Percentiles rank a stretch among this genome's conserved stretches.
Conservation (phyloP, 192 early-diverging fungal genomes). For the Chytriomyces sp. region DNA sequence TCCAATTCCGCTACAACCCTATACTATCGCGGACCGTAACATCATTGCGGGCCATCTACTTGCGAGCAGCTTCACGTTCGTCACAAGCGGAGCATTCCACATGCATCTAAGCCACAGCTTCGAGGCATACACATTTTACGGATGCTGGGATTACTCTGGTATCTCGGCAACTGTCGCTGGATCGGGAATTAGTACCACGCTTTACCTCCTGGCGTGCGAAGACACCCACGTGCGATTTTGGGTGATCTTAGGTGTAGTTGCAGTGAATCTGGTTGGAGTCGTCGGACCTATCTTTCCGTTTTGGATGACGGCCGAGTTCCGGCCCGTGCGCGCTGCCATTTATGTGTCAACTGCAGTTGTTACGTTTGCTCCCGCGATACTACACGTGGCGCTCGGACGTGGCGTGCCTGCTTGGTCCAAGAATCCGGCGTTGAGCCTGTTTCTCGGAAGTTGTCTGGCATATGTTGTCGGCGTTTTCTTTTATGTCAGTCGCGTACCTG, state of each 20-base stretch:
- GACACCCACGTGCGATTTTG: not conserved
- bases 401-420: not conserved
- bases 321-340: not conserved
- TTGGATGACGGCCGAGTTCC: conserved; percentile 19
- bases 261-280: conserved; percentile 30
- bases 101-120: conserved; percentile 34
- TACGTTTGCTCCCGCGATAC: not conserved
- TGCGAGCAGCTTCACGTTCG: conserved; percentile 19
- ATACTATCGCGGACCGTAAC: conserved; percentile 10
- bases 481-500: conserved; percentile 33
- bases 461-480: conserved; percentile 31
- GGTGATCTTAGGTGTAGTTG: not conserved
- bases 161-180: conserved; percentile 12
- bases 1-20: not conserved
- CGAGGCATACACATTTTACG: conserved; percentile 29
- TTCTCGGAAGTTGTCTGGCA: not conserved
- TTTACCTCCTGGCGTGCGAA: conserved; percentile 7
- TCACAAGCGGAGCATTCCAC: conserved; percentile 28
- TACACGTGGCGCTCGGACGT: not conserved
- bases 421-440: not conserved
- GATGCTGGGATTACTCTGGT: conserved; percentile 41
- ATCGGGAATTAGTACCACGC: not conserved
- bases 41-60: conserved; percentile 8
- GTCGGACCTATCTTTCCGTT: conserved; percentile 36
- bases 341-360: conserved; percentile 9